These are phyloP conservation scores for Penstemon barbatus DNA, from an alignment of 257 asterid genomes.

Conservation along the genomic window DNA sequence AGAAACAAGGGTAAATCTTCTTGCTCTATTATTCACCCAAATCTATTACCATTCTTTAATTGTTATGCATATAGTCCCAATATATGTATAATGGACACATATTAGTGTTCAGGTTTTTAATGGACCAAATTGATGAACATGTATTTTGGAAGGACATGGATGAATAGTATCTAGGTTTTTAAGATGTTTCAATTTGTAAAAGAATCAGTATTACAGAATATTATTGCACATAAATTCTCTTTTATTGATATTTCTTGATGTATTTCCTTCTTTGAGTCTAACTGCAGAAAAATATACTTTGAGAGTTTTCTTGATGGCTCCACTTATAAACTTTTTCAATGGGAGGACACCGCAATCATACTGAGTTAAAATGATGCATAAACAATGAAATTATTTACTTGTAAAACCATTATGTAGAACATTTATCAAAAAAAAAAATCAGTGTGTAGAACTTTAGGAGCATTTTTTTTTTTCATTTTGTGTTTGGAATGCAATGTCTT, in stretches of 20 bases:
- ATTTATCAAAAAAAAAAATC: too few relatives aligned
- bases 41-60: conserved; percentile 7
- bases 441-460: too few relatives aligned
- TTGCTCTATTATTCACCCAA: conserved; percentile 13
- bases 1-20: conserved; percentile 55
- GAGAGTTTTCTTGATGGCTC: conserved; percentile 3
- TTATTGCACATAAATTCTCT: not conserved
- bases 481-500: not conserved
- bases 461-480: too few relatives aligned
- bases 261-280: conserved; percentile 2
- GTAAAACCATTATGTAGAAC: too few relatives aligned
- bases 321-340: conserved; percentile 14
- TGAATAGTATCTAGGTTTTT: not conserved
- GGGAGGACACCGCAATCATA: conserved; percentile 7
- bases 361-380: not conserved
- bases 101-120: not conserved
- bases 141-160: too few relatives aligned
- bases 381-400: too few relatives aligned
- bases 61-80: not conserved
- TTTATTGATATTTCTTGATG: not conserved
- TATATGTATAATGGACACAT: not conserved
- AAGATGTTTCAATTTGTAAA: not conserved
- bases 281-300: not conserved
- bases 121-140: not conserved
- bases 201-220: not conserved